Evolutionary conservation across 1,284 basidiomycete species (phyloP), one percentile per base, ranked within the genome.

Genomic region (Marasmius fiardii): DNA sequence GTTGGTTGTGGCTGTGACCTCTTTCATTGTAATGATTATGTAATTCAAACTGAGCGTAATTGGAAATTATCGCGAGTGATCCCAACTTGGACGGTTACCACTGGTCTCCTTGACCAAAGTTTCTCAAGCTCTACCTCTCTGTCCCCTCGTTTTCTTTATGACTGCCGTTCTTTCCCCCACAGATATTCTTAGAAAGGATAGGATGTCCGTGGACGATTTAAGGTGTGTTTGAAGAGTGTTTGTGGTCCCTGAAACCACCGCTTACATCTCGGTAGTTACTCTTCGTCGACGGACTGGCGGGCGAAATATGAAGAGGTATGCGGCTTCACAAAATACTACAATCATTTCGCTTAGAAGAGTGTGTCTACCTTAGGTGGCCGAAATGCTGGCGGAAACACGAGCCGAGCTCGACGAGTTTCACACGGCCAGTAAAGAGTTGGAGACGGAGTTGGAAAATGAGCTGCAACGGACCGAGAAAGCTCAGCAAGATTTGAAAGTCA

Each of bases 371-470:
- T 54, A 80, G 78, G 87, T 90, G 52, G 82, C 87, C 54, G 90
- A 94, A 63, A 90, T 92, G 81, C 79, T 95, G 54, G 74, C 86
- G 57, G 92, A 95, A 70, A 94, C 92, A 37, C 83, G 89, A 60
- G 80, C 85, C 14, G 93, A 95, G 71, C 86, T 95, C 49, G 91
- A 94, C 66, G 94, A 96, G 61, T 96, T 96, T 68, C 92, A 95
- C 63, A 77, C 85, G 58, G 92, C 91, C 47, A 94, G 92, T 69
- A 93, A 92, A 73, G 93, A 96, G 65, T 82, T 97, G 33, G 95
- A 97, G 75, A 88, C 94, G 60, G 94, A 97, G 71, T 76, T 97
- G 61, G 93, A 95, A 76, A 83, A 83, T 61, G 95, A 97, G 69
- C 77, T 97, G 50, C 88, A 90, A 64, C 79, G 88, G 50, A 94